A percentile compares a stretch with the other conserved stretches of the same genome.
These are phyloP conservation scores for Colletotrichum spinosum DNA, from an alignment of 2,329 filamentous ascomycete genomes.

Conservation along the genomic window DNA sequence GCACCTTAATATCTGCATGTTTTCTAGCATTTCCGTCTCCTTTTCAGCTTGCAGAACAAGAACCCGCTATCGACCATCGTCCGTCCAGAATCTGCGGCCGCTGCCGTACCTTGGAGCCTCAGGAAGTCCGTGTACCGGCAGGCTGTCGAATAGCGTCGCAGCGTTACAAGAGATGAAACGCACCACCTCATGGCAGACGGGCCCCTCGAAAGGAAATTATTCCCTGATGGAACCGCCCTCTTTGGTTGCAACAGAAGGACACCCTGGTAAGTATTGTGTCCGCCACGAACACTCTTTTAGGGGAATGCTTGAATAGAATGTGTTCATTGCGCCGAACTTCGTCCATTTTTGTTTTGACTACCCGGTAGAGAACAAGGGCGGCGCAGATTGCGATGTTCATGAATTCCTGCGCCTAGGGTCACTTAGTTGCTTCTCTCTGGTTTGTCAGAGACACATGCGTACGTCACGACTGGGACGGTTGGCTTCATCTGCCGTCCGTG, in stretches of 20 bases:
- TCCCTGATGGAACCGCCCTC: slow-evolving; percentile 24
- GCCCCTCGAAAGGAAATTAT: slow-evolving; percentile 31
- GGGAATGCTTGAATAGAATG: background rate
- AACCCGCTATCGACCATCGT: background rate
- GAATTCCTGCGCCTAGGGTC: slow-evolving; percentile 24
- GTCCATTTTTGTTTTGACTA: slow-evolving; percentile 1
- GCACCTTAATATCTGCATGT: background rate
- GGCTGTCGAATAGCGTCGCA: slow-evolving; percentile 26
- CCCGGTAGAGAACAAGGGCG: slow-evolving; percentile 18
- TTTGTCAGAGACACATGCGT: slow-evolving; percentile 22
- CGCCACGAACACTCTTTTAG: slow-evolving; percentile 2
- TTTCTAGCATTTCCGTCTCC: slow-evolving; percentile 1
- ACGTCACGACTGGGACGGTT: background rate
- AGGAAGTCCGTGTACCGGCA: slow-evolving; percentile 27
- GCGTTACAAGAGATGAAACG: slow-evolving; percentile 35
- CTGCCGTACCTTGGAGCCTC: slow-evolving; percentile 13
- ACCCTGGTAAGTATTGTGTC: slow-evolving; percentile 12
- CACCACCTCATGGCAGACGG: slow-evolving; percentile 37
- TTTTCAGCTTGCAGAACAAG: slow-evolving; percentile 1
- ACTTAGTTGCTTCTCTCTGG: slow-evolving; percentile 2
- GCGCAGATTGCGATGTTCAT: slow-evolving; percentile 24
- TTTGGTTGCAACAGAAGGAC: slow-evolving; percentile 25
- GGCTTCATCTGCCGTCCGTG: background rate
- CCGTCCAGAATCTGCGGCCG: slow-evolving; percentile 19
- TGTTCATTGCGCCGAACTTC: slow-evolving; percentile 17